Evolutionary conservation across 75 land plant species (phyloP).

Genomic region (Cunninghamia lanceolata): DNA sequence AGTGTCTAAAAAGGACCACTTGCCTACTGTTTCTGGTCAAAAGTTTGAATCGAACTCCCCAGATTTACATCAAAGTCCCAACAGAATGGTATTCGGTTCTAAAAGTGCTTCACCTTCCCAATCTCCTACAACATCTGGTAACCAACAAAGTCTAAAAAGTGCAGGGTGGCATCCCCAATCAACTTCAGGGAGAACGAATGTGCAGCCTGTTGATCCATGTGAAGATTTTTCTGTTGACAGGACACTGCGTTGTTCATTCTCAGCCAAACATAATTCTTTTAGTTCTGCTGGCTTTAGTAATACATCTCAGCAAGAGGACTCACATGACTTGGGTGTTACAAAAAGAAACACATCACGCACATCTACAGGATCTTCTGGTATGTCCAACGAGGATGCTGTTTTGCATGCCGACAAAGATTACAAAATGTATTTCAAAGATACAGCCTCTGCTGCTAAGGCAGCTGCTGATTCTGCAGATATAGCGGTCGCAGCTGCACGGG

Average conservation of each 20-base stretch:
- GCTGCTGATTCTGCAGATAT: constrained; percentile 69
- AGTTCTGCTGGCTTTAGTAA: no score
- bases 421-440: constrained; percentile 34
- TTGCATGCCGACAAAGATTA: not conserved
- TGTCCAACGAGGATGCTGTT: not conserved
- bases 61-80: not conserved
- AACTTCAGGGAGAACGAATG: not conserved
- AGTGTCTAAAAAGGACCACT: not conserved
- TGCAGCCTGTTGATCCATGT: not conserved
- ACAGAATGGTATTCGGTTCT: not conserved
- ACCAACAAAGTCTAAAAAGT: not conserved
- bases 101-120: not conserved
- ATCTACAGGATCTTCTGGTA: constrained; percentile 1
- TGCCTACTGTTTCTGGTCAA: constrained; percentile 1
- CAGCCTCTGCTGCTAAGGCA: constrained; percentile 68
- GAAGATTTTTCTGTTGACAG: not conserved
- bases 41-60: not conserved
- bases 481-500: constrained; percentile 73
- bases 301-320: not conserved
- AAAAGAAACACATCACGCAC: not conserved
- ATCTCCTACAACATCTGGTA: not conserved
- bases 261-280: not conserved
- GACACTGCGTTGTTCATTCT: not conserved
- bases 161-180: not conserved
- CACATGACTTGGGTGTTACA: not conserved